Conservation (phyloP, 305 asterid genomes). For the Rubia balearica region DNA sequence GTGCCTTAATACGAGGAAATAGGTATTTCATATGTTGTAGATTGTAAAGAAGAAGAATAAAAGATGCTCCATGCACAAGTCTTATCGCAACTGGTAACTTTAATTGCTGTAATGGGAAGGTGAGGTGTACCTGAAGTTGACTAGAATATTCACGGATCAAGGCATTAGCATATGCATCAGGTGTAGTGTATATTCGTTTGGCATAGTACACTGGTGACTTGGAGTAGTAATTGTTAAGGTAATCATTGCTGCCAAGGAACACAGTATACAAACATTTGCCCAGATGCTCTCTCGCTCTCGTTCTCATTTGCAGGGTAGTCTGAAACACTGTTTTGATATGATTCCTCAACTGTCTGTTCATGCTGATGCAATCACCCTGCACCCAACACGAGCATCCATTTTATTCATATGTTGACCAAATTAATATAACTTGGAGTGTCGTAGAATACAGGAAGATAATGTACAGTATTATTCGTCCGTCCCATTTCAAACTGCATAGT, state of each 20-base stretch:
- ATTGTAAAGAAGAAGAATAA: too few relatives aligned
- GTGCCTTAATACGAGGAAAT: too few relatives aligned
- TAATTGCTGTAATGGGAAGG: not conserved
- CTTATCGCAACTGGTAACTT: too few relatives aligned
- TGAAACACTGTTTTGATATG: slow-evolving; percentile 23
- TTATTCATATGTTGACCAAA: too few relatives aligned
- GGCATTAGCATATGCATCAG: slow-evolving; percentile 31
- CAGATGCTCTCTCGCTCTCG: slow-evolving; percentile 11
- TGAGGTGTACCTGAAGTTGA: slow-evolving; percentile 27
- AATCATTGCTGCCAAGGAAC: slow-evolving; percentile 53
- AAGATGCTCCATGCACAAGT: too few relatives aligned
- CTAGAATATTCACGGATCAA: slow-evolving; percentile 23
- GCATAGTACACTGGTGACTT: slow-evolving; percentile 20
- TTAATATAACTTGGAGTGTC: too few relatives aligned
- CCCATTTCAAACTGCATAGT: too few relatives aligned
- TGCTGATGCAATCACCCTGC: slow-evolving; percentile 42
- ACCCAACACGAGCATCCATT: not conserved
- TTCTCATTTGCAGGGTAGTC: slow-evolving; percentile 8
- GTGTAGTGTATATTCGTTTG: slow-evolving; percentile 17
- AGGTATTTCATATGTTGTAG: too few relatives aligned
- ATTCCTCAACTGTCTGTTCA: slow-evolving; percentile 32
- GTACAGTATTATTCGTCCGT: too few relatives aligned
- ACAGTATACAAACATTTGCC: slow-evolving; percentile 38
- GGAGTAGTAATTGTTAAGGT: slow-evolving; percentile 46
- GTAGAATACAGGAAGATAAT: too few relatives aligned